Evolutionary conservation across 148 eudicot genomes (phyloP), one percentile per base, ranked within the genome.

Genomic region (Nyssa sinensis): DNA sequence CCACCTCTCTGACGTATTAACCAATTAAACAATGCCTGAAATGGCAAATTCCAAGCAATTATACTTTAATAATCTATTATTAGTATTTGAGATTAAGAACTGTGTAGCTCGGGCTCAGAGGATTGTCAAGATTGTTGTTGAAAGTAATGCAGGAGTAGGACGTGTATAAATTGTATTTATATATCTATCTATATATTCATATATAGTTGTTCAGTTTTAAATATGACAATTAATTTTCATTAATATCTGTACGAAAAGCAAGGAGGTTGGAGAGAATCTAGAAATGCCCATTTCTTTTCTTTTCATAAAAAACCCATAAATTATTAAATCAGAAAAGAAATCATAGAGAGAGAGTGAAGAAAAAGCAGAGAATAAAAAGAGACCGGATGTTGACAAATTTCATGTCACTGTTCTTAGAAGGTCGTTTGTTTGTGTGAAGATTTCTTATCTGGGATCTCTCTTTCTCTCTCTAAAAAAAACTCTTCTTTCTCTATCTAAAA

Each of bases 381-480:
- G 97, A 93, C 96, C 93, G 85, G 91, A 93, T 86, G 98, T 91
- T 93, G 96, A 93, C 98, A 93, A 93, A 85, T 86, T 86, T 85
- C 84, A 85, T 89, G 98, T 91, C 98, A 90, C 90, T 91, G 98
- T 91, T 91, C 80, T 86, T 80, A 78, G 89, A 91, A 86, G 91
- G 87, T 91, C 94, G 90, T 91, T 88, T 91, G 93, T 89, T 93
- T 86, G 84, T 90, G 96, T 80, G 79, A 85, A 85, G 88, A 88
- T 89, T 91, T 93, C 96, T 91, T 88, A 91, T 91, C 97, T 91
- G 90, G 94, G 97, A 94, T 94, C 94, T 87, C 98, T 83, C 88
- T 67, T 77, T 69, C 71, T 80, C 86, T 77, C 79, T 80, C 82
- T 82, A 8, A 24, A 29, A 32, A 70, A 47, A 35, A 31, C 63